Evolutionary conservation across 768 basidiomycete genomes (phyloP), one percentile per base, ranked within the genome.

Genomic region (Rhizopogon roseolus): DNA sequence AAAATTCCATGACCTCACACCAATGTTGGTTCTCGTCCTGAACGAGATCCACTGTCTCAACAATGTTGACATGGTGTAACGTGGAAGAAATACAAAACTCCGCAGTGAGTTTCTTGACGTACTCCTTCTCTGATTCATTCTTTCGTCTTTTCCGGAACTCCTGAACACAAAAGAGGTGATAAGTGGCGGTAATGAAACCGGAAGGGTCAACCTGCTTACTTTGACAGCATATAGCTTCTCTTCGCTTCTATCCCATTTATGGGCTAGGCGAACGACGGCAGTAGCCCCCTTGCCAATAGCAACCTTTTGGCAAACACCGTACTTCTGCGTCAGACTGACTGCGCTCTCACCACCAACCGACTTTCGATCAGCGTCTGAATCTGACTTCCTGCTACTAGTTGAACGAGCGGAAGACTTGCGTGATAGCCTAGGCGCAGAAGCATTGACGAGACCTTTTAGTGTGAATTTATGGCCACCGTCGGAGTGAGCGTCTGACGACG

Each of bases 1-100:
- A 99, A 67, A 93, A 99, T 70, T 98, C 97, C 96, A 99, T 98
- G 43, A 99, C 96, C 69, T 98, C 97, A 66, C 96, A 99, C 96
- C 96, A 99, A 65, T 93, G 86, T 57, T 92, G 86, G 57, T 75
- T 82, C 72, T 99, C 96, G 71, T 99, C 97, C 64, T 99, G 97
- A n/a, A 99, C 90, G 55, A 99, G 85, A 70, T 99, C 96, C 54
- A 99, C 96, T 6, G 96, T 99, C 76, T 98, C 95, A 66, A 98
- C 95, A 63, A 98, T 82, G 68, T 98, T 98, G 64, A 84, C 76
- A 66, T 96, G 94, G 66, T 93, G 92, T 28, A 98, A 72, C 1
- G 95, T 97, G 37, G 95, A 97, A 41, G 93, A 95, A 58, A 98
- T 98, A 72, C 95, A 98, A 73, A 98, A 98, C 69, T 98, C 96